Conservation (phyloP, 202 grass and related monocot genomes). For the Thinopyrum obtusiflorum region DNA sequence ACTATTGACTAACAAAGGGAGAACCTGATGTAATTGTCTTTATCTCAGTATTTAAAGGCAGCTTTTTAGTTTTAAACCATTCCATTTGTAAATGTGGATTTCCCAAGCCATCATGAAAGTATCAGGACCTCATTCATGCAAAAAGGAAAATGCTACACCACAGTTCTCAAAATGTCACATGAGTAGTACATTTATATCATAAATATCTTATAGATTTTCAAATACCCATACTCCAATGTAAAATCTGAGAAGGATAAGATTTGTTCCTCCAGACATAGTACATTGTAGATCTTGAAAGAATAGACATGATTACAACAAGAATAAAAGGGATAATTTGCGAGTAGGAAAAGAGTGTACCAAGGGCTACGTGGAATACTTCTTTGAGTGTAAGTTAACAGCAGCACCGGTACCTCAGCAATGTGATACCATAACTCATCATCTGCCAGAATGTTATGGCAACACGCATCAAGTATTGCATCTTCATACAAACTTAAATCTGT, state of each 20-base stretch:
- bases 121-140: background rate
- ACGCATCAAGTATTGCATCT: slow-evolving; percentile 87
- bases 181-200: background rate
- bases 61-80: background rate
- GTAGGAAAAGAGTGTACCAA: slow-evolving; percentile 54
- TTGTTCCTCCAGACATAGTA: background rate
- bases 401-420: slow-evolving; percentile 67
- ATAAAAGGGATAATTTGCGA: background rate
- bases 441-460: slow-evolving; percentile 68
- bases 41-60: background rate
- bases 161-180: background rate
- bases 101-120: background rate
- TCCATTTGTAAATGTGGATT: background rate
- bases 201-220: background rate
- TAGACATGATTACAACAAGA: background rate
- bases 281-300: background rate
- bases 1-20: background rate
- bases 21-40: background rate
- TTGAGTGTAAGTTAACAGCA: slow-evolving; percentile 68
- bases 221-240: background rate
- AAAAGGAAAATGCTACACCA: background rate
- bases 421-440: slow-evolving; percentile 75
- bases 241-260: background rate
- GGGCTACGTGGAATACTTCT: slow-evolving; percentile 66
- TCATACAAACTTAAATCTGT: slow-evolving; percentile 81